These are phyloP conservation scores for Termitomyces heimii DNA, from an alignment of 768 basidiomycete genomes.

Conservation along the genomic window DNA sequence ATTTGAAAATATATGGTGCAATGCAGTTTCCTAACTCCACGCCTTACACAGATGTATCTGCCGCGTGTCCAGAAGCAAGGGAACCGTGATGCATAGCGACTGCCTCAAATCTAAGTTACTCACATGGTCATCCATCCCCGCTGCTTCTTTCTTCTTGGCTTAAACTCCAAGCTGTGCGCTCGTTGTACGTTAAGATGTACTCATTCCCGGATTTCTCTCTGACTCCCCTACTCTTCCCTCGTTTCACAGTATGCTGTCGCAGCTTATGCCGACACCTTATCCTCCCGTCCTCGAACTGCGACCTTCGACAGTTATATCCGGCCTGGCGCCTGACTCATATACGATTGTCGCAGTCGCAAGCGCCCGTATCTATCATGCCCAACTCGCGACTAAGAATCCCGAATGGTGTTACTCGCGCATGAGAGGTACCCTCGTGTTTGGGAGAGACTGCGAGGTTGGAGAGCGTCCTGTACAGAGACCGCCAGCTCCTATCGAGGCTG, in stretches of 20 bases:
- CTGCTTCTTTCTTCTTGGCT: conserved; percentile 11
- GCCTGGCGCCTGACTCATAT: conserved; percentile 23
- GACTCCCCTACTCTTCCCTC: conserved; percentile 1
- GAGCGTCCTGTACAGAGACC: conserved; percentile 18
- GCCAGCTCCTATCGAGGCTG: conserved; percentile 14
- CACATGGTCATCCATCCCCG: conserved; percentile 7
- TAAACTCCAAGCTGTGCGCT: conserved; percentile 7
- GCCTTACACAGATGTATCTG: neutral
- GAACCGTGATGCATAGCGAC: conserved; percentile 10
- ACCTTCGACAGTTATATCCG: conserved; percentile 8
- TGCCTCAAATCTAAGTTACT: conserved; percentile 6
- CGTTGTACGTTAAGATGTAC: conserved; percentile 7
- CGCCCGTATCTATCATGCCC: conserved; percentile 59
- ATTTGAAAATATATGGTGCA: neutral
- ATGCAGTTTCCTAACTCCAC: neutral
- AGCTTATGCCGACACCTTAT: conserved; percentile 9
- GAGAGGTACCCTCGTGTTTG: conserved; percentile 55
- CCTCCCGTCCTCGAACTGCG: conserved; percentile 9
- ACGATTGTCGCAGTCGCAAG: conserved; percentile 47
- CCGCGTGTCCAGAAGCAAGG: conserved; percentile 15
- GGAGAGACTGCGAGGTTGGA: conserved; percentile 30
- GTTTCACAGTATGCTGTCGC: conserved; percentile 12
- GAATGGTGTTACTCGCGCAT: conserved; percentile 60
- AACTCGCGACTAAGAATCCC: conserved; percentile 36
- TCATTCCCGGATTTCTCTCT: neutral